Conservation (phyloP, 352 stramenopile genomes). For the Globisporangium perplexum region DNA sequence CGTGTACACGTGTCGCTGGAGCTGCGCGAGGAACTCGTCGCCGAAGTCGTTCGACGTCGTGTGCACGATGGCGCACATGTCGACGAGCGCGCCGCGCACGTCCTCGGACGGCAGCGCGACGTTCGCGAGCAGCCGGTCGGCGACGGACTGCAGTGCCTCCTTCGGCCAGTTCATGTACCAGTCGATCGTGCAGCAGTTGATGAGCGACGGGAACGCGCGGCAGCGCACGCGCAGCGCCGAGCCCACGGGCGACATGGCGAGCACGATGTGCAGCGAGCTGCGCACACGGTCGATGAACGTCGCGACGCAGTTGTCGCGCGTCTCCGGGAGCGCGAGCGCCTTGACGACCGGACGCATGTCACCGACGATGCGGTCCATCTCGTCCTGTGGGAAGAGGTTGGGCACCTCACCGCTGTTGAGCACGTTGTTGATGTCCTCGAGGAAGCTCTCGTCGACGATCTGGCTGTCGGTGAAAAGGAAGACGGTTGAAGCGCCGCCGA, state of each 20-base stretch:
- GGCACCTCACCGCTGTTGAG: constrained; percentile 95
- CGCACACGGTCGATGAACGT: constrained; percentile 90
- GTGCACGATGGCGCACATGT: constrained; percentile 93
- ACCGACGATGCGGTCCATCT: constrained; percentile 92
- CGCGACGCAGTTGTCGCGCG: constrained; percentile 87
- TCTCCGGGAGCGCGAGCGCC: constrained; percentile 84
- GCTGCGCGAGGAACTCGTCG: constrained; percentile 85
- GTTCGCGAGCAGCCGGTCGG: constrained; percentile 79
- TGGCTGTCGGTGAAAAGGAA: constrained; percentile 96
- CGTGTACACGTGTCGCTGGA: constrained; percentile 93
- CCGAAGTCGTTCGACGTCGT: constrained; percentile 87
- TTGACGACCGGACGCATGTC: constrained; percentile 91
- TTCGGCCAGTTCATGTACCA: constrained; percentile 96
- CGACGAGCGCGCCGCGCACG: constrained; percentile 69
- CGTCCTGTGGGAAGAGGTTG: constrained; percentile 90
- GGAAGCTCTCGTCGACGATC: constrained; percentile 92
- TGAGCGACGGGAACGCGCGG: constrained; percentile 92
- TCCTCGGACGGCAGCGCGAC: constrained; percentile 74
- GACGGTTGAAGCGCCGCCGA: constrained; percentile 67
- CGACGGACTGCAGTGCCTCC: constrained; percentile 89
- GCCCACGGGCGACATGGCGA: constrained; percentile 93
- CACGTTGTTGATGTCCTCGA: constrained; percentile 97
- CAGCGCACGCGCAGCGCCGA: constrained; percentile 90
- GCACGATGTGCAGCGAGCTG: constrained; percentile 92
- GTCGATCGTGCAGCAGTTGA: constrained; percentile 97